Conservation (phyloP, 2,329 filamentous ascomycete species). For the Penicillium sp. region DNA sequence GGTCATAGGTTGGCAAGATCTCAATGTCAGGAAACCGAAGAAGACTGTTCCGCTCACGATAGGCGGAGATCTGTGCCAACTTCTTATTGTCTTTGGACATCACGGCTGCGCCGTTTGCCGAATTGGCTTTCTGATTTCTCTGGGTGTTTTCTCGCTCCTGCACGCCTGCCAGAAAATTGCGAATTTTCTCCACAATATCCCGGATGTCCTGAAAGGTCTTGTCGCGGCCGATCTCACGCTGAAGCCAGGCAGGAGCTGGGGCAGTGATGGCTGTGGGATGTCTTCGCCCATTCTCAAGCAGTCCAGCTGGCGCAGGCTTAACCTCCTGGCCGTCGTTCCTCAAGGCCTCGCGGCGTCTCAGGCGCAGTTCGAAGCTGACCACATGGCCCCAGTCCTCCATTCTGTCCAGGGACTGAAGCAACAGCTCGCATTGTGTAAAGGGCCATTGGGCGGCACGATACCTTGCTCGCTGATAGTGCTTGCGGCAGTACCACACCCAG, state of each 20-base stretch:
- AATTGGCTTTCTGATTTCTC: not conserved
- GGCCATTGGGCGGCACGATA: slow-evolving; percentile 66
- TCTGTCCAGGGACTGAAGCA: slow-evolving; percentile 63
- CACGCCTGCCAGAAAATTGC: slow-evolving; percentile 21
- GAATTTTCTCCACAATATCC: slow-evolving; percentile 28
- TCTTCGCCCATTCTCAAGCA: slow-evolving; percentile 16
- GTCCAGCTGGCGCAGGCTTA: no score
- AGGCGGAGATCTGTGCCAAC: not conserved
- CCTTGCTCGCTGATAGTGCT: slow-evolving; percentile 76
- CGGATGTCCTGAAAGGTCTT: slow-evolving; percentile 37
- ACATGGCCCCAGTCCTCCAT: slow-evolving; percentile 66
- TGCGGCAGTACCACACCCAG: slow-evolving; percentile 78
- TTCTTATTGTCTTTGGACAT: not conserved
- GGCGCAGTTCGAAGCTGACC: slow-evolving; percentile 59
- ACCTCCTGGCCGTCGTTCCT: slow-evolving; percentile 56
- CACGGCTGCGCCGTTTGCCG: no score
- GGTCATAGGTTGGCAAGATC: slow-evolving; percentile 39
- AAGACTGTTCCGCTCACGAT: slow-evolving; percentile 6
- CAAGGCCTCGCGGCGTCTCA: slow-evolving; percentile 23
- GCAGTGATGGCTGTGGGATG: slow-evolving; percentile 31
- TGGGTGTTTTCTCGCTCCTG: slow-evolving; percentile 10
- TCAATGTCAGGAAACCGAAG: slow-evolving; percentile 44
- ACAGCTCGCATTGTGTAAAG: slow-evolving; percentile 64
- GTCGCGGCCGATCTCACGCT: slow-evolving; percentile 20
- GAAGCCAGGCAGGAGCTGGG: slow-evolving; percentile 41